A percentile compares a stretch with the other conserved stretches of the same genome.
Evolutionary conservation across 2,329 filamentous ascomycete genomes (phyloP).

Genomic region (Exserohilum turcica): DNA sequence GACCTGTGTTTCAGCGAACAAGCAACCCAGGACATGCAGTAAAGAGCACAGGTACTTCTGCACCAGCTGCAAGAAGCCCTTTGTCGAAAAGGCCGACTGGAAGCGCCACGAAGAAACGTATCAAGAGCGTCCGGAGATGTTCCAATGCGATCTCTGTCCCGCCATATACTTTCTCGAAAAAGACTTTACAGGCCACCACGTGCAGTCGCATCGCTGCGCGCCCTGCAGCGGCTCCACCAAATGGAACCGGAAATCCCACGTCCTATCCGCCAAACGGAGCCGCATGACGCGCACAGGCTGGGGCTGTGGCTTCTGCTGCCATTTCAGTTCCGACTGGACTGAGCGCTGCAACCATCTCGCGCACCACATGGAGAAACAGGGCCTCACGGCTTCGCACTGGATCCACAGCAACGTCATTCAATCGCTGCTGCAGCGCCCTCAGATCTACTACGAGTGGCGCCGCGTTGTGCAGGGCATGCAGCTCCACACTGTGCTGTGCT

Average conservation of each 20-base stretch:
- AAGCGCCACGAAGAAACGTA: slow-evolving; percentile 71
- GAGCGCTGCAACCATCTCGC: slow-evolving; percentile 70
- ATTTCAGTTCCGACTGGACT: slow-evolving; percentile 64
- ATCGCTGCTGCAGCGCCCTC: slow-evolving; percentile 66
- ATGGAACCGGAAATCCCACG: slow-evolving; percentile 58
- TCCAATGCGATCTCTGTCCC: slow-evolving; percentile 67
- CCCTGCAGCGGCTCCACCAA: slow-evolving; percentile 37
- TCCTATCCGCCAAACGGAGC: slow-evolving; percentile 48
- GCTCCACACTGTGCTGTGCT: slow-evolving; percentile 17
- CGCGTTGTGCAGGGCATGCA: slow-evolving; percentile 23
- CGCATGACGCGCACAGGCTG: slow-evolving; percentile 59
- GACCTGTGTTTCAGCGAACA: slow-evolving; percentile 36
- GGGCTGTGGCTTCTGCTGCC: slow-evolving; percentile 70
- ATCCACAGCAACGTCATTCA: slow-evolving; percentile 69
- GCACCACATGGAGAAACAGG: slow-evolving; percentile 62
- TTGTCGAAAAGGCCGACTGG: slow-evolving; percentile 70
- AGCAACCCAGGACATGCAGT: slow-evolving; percentile 25
- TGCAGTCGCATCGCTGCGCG: slow-evolving; percentile 64
- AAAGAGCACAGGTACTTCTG: slow-evolving; percentile 44
- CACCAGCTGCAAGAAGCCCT: slow-evolving; percentile 61
- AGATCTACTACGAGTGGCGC: slow-evolving; percentile 62
- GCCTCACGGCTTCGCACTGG: slow-evolving; percentile 65
- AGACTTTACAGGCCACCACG: slow-evolving; percentile 68
- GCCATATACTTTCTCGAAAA: slow-evolving; percentile 69
- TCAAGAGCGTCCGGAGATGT: slow-evolving; percentile 68